Evolutionary conservation across 2,329 filamentous ascomycete genomes (phyloP), one percentile per base, ranked within the genome.

Genomic region (Rhynchosporium agropyri): DNA sequence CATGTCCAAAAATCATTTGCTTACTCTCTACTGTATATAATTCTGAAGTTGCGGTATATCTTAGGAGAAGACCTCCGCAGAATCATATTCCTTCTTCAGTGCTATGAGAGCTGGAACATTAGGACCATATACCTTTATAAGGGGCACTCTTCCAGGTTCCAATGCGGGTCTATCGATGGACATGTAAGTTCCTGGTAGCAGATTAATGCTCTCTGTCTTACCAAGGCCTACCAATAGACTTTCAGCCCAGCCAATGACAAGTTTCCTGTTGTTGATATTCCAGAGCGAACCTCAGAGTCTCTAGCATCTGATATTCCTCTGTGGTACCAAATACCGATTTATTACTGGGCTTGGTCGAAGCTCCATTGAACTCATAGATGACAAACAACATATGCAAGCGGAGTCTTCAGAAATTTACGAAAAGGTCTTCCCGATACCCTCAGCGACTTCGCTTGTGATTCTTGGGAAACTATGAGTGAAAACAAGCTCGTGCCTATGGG

Each of bases 1-100:
- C 40, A 54, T 36, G 20, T 20, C 20, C 20, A 26, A 28, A 42
- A 4, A 15, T 54, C 3, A 15, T 12, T 40, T 5, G 28, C 15
- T 55, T 20, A 20, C 20, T 20, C 20, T 20, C 20, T 20, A 20
- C 33, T 48, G 43, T 28, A 61, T 20, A 48, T 60, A 64, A 36
- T 62, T 28, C 36, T 62, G 51, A 15, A 67, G 58, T 15, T 59
- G 65, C 10, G 67, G 70, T 86, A 67, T 50, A 20, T 66, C 64
- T 26, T 69, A 40, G 42, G 70, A 75, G 62, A 78, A 79, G 1
- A 76, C 69, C 63, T 77, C 76, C 3, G 72, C 61, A 0, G 75
- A 73, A 48, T 78, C 76, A 53, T 75, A 75, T 49, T 73, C 69
- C 60, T 68, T 69, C 65, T 79, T 76, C 48, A 76, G 60, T 63